Base-by-base conservation (phyloP, 371 early-diverging fungal species). In the Circinella umbellata region DNA sequence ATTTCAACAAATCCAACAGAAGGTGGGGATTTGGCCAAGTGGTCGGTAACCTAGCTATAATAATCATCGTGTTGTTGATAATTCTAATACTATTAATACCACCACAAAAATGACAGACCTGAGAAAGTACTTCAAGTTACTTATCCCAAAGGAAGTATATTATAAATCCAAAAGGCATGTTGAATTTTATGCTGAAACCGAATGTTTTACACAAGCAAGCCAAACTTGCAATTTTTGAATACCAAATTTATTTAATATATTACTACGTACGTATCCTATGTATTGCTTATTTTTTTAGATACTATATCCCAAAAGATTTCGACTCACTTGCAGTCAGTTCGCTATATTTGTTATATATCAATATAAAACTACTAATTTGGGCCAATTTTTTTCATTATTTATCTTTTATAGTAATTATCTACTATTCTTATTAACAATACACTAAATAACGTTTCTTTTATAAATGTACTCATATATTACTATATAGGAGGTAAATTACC, bases 161-260 rank as follows among this genome's bases (percentile, higher is more conserved):
- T n/a, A n/a, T 69, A 63, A 80, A 83, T 63, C 86, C 86, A 18
- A 66, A 64, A n/a, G 66, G 61, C 15, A 39, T 15, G 5, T 51
- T 51, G 86, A 86, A 5, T 86, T 86, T 64, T 82, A 82, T 68
- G 83, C 82, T 2, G 36, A 63, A 63, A 7, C 89, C 89, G 3
- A 51, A 86, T 15, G 63, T 70, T 11, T 67, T 87, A 27, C 47
- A 68, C 4, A 47, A 64, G 20, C 70, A 67, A 9, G 72, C 73
- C 8, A 72, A 66, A 42, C 68, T 70, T 0, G 79, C 85, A 10
- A 72, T 73, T 1, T 69, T 90, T 0, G 70, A 83, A 66, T 88
- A 84, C 66, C 72, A 82, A 38, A 80, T 88, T n/a, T 87, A 68
- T 48, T 88, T n/a, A n/a, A n/a, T n/a, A n/a, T n/a, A n/a, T n/a